Evolutionary conservation across 2,329 filamentous ascomycete genomes (phyloP).

Genomic region (Remersonia thermophila): DNA sequence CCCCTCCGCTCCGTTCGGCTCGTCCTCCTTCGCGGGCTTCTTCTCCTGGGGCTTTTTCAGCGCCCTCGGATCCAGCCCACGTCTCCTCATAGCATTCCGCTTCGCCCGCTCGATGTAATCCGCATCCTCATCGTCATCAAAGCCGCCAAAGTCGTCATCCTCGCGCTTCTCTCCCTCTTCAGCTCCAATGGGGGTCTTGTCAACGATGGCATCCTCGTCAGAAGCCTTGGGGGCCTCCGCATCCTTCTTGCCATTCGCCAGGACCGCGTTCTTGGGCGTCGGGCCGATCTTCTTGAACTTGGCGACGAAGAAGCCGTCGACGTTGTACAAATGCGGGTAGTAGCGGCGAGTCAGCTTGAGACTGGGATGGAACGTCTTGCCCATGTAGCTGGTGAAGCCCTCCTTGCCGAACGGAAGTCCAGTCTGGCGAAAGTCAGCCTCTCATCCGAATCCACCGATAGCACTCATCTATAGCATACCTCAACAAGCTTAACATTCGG

Average conservation of each 20-base stretch:
- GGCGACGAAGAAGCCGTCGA: slow-evolving; percentile 96
- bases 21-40: slow-evolving; percentile 9
- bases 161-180: slow-evolving; percentile 30
- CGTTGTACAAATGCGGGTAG: slow-evolving; percentile 85
- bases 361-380: slow-evolving; percentile 80
- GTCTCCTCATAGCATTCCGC: slow-evolving; percentile 59
- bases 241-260: slow-evolving; percentile 17
- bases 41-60: slow-evolving; percentile 25
- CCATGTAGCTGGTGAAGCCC: slow-evolving; percentile 81
- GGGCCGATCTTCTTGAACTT: slow-evolving; percentile 91
- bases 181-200: slow-evolving; percentile 54
- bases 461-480: slow-evolving; percentile 6
- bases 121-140: slow-evolving; percentile 61
- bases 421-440: slow-evolving; percentile 31
- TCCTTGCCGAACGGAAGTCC: slow-evolving; percentile 83
- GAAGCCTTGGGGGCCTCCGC: slow-evolving; percentile 12
- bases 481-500: slow-evolving; percentile 92
- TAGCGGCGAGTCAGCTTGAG: slow-evolving; percentile 75
- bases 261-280: slow-evolving; percentile 48
- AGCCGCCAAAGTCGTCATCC: slow-evolving; percentile 53
- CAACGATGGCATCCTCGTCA: slow-evolving; percentile 37
- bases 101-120: slow-evolving; percentile 62
- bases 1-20: slow-evolving; percentile 10
- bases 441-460: no score
- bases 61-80: slow-evolving; percentile 60